Conservation (phyloP, 805 yeast species). For the Suhomyces vadensis region DNA sequence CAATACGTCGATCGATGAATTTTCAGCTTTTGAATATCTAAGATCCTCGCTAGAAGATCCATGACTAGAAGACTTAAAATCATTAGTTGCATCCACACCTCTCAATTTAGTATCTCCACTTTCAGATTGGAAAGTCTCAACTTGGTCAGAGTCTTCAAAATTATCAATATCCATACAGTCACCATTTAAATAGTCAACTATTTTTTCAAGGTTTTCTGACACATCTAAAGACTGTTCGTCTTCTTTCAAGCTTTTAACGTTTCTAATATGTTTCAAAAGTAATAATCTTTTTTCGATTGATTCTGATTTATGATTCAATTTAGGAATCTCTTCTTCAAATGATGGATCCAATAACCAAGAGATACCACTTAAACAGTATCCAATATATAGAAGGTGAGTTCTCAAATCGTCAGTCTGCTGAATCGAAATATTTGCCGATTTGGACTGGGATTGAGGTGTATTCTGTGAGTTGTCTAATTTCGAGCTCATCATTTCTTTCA, state of each 20-base stretch:
- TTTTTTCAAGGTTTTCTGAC: slow-evolving; percentile 34
- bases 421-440: slow-evolving; percentile 20
- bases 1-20: not conserved
- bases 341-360: slow-evolving; percentile 75
- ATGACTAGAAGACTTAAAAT: not conserved
- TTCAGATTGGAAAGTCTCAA: no score
- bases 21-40: not conserved
- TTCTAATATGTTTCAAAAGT: slow-evolving; percentile 34
- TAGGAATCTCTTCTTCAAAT: slow-evolving; percentile 49
- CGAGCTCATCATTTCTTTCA: slow-evolving; percentile 20
- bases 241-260: slow-evolving; percentile 19
- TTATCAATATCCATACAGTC: slow-evolving; percentile 12
- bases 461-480: slow-evolving; percentile 13
- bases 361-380: slow-evolving; percentile 66
- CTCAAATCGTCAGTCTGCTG: slow-evolving; percentile 53
- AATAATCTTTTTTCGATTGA: slow-evolving; percentile 36
- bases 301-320: slow-evolving; percentile 31
- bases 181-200: slow-evolving; percentile 27
- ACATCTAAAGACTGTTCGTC: slow-evolving; percentile 30
- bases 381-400: slow-evolving; percentile 55
- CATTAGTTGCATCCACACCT: not conserved
- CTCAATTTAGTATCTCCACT: not conserved
- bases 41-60: not conserved
- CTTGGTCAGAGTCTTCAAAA: slow-evolving; percentile 1
- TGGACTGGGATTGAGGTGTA: not conserved